Evolutionary conservation across 306 rosid genomes (phyloP).

Genomic region (Cucumis melo): DNA sequence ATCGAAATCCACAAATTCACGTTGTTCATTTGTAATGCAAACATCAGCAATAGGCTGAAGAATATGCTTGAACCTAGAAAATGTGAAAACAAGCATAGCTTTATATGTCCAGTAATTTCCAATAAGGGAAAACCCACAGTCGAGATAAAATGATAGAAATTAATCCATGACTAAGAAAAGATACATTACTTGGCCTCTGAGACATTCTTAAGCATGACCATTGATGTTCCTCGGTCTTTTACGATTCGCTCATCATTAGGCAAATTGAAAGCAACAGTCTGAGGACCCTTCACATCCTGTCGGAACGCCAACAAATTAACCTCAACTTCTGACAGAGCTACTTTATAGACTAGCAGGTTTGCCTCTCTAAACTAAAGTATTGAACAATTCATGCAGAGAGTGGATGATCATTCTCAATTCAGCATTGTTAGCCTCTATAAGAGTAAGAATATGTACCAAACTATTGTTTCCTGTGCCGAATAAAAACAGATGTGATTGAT

Average conservation of each 20-base stretch:
- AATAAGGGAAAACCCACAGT: conserved; percentile 1
- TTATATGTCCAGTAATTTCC: background rate
- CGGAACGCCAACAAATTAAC: conserved; percentile 10
- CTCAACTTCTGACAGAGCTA: conserved; percentile 4
- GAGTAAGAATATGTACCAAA: background rate
- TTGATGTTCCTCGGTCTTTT: conserved; percentile 77
- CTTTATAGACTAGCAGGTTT: background rate
- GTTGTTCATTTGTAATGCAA: conserved; percentile 61
- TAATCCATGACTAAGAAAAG: conserved; percentile 7
- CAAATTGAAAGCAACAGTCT: conserved; percentile 88
- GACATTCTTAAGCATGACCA: conserved; percentile 97
- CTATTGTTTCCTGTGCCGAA: background rate
- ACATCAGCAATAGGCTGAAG: conserved; percentile 73
- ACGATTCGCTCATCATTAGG: conserved; percentile 93
- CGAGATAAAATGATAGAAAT: conserved; percentile 2
- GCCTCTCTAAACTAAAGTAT: background rate
- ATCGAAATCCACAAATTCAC: conserved; percentile 69
- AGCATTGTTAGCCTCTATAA: background rate
- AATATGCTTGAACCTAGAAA: conserved; percentile 67
- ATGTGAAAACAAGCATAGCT: conserved; percentile 9
- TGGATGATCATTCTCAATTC: background rate
- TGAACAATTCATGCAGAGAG: background rate
- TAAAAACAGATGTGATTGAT: background rate
- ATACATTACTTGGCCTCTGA: conserved; percentile 82
- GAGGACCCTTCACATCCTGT: conserved; percentile 97